phyloP scores from a whole-genome alignment of 306 rosid genomes.

The Rosa lucieae region DNA sequence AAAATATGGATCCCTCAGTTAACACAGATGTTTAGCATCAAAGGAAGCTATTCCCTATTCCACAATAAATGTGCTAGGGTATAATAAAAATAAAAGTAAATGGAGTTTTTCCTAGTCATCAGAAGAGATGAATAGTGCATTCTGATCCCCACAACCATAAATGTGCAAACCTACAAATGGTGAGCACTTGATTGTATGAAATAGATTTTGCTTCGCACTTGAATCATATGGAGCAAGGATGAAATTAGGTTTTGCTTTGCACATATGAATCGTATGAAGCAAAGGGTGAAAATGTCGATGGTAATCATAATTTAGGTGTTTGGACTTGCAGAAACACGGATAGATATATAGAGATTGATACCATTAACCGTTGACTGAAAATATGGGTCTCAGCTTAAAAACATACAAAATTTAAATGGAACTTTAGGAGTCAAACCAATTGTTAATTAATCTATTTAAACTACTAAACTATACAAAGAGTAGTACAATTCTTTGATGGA shows the following conservation, averaged over 20 bases:
- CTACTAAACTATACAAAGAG: background rate
- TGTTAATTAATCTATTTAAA: background rate
- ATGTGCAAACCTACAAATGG: background rate
- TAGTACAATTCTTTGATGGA: background rate
- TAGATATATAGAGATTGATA: background rate
- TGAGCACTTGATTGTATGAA: background rate
- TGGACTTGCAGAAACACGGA: too few relatives aligned
- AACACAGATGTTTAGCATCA: background rate
- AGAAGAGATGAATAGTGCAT: background rate
- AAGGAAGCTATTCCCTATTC: background rate
- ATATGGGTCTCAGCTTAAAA: background rate
- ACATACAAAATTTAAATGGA: background rate
- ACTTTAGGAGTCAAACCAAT: background rate
- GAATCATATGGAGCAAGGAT: background rate
- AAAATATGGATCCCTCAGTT: background rate
- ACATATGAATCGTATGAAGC: background rate
- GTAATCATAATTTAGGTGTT: background rate
- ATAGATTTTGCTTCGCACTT: background rate
- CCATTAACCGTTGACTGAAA: background rate
- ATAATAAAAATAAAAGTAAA: background rate
- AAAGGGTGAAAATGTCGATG: background rate
- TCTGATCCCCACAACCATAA: background rate
- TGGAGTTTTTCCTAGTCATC: background rate
- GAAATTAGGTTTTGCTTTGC: background rate
- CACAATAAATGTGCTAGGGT: background rate